These are phyloP conservation scores for Kokia cookei DNA, from an alignment of 441 rosid species.

Conservation along the genomic window DNA sequence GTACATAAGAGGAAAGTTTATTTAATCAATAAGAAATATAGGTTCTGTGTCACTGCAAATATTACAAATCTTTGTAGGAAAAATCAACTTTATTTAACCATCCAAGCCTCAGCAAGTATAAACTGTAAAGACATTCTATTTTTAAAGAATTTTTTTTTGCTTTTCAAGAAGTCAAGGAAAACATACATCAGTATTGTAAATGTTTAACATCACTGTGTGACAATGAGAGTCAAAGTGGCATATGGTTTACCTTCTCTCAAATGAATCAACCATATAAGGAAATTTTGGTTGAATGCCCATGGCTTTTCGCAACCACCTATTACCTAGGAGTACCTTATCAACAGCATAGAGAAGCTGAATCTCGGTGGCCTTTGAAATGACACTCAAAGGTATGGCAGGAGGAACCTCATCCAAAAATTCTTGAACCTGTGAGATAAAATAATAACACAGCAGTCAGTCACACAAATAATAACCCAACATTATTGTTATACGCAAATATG, in stretches of 20 bases:
- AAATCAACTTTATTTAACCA: not conserved
- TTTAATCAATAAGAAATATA: not conserved
- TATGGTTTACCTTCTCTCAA: constrained; percentile 74
- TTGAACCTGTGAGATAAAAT: constrained; percentile 52
- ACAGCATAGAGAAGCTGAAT: constrained; percentile 79
- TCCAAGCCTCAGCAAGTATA: not conserved
- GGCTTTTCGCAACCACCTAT: constrained; percentile 92
- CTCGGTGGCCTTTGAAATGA: constrained; percentile 94
- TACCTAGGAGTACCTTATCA: constrained; percentile 76
- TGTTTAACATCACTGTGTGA: not conserved
- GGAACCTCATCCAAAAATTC: constrained; percentile 82
- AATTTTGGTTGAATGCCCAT: constrained; percentile 92
- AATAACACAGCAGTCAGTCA: not conserved
- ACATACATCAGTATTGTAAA: not conserved
- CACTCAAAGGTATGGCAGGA: constrained; percentile 77
- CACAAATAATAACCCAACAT: not conserved
- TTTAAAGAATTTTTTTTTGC: not conserved
- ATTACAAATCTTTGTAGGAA: not conserved
- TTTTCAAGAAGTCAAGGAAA: not conserved
- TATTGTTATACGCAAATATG: not conserved
- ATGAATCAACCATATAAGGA: constrained; percentile 89
- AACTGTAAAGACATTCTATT: not conserved
- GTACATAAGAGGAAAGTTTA: not conserved
- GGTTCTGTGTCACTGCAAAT: not conserved
- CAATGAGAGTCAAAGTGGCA: not conserved